Percentiles rank a stretch among this genome's conserved stretches.
Conservation (phyloP, 352 stramenopile species). For the Phytopythium delawarense region DNA sequence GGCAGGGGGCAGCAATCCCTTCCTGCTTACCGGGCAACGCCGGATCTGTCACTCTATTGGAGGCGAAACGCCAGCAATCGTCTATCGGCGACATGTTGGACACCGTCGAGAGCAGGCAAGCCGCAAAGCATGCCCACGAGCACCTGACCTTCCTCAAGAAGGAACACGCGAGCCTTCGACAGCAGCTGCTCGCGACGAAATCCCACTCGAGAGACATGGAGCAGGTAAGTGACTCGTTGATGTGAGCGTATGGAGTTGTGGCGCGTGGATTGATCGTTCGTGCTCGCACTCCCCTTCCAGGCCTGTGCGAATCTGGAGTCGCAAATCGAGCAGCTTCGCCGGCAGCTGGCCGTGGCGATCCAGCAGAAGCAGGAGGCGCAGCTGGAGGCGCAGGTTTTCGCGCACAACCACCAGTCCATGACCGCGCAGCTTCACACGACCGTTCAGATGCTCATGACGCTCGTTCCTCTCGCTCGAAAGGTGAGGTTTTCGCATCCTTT, state of each 20-base stretch:
- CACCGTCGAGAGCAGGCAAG: conserved; percentile 22
- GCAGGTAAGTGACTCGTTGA: conserved; percentile 10
- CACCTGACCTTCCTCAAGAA: conserved; percentile 64
- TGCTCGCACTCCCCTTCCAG: conserved; percentile 1
- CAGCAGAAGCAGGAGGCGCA: conserved; percentile 56
- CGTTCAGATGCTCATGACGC: conserved; percentile 67
- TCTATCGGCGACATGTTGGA: conserved; percentile 26
- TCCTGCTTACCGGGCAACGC: conserved; percentile 2
- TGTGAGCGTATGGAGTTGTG: background rate
- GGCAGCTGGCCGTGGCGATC: conserved; percentile 28
- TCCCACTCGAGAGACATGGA: conserved; percentile 43
- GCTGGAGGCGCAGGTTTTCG: conserved; percentile 47
- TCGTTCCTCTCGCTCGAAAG: conserved; percentile 59
- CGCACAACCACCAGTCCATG: conserved; percentile 68
- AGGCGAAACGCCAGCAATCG: conserved; percentile 19
- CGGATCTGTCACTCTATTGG: conserved; percentile 16
- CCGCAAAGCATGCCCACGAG: conserved; percentile 46
- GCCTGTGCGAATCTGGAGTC: conserved; percentile 16
- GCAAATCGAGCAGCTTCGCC: conserved; percentile 26
- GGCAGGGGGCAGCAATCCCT: background rate
- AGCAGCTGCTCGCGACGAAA: conserved; percentile 45
- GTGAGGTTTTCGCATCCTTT: conserved; percentile 10
- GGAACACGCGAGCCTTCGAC: conserved; percentile 43
- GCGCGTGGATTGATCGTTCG: background rate
- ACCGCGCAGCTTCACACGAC: conserved; percentile 68